Base-by-base conservation (phyloP, 352 stramenopile genomes). In the Phytophthora quininea region DNA sequence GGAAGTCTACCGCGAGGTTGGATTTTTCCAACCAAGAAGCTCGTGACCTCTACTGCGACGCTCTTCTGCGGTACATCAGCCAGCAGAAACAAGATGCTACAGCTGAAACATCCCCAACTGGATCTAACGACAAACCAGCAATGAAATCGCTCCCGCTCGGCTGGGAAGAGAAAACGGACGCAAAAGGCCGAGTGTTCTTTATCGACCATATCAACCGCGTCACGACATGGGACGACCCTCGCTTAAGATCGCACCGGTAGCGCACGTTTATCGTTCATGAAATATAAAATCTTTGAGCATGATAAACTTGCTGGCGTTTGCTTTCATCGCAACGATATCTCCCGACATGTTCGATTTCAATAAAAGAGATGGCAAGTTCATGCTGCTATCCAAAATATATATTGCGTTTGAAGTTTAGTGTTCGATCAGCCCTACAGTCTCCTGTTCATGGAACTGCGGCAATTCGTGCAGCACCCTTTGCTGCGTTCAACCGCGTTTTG, bases 181-280 rank as follows among this genome's bases (percentile, higher is more conserved):
- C 68, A 27, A 92, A 94, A 54, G 86, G 84, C 30, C 74, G 86
- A 43, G 59, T 72, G 10, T 93, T 91, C 62, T 94, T 79, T 61
- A 79, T 94, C 54, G 86, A 92, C 56, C 86, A 94, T 67, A 82
- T 90, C 65, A 89, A 88, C 55, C 78, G 82, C 27, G 58, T 82
- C 51, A 94, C 84, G 3, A 94, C 86, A 11, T 92, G 86, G 86
- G 74, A 71, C 1, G 84, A 92, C 48, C 84, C 84, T 1, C 74
- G 84, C 19, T 46, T 69, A 33, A 66, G 19, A 11, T 42, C 24
- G 53, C 10, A 62, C 63, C 14, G 53, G 24, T 73, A 73, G 12
- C 15, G n/a, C n/a, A n/a, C n/a, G n/a, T n/a, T n/a, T n/a, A n/a
- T 45, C 30, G 29, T 7, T 33, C 32, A 24, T 29, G 32, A 54